Evolutionary conservation across 2,329 filamentous ascomycete species (phyloP), one percentile per base, ranked within the genome.

Genomic region (Didymella lethalis): DNA sequence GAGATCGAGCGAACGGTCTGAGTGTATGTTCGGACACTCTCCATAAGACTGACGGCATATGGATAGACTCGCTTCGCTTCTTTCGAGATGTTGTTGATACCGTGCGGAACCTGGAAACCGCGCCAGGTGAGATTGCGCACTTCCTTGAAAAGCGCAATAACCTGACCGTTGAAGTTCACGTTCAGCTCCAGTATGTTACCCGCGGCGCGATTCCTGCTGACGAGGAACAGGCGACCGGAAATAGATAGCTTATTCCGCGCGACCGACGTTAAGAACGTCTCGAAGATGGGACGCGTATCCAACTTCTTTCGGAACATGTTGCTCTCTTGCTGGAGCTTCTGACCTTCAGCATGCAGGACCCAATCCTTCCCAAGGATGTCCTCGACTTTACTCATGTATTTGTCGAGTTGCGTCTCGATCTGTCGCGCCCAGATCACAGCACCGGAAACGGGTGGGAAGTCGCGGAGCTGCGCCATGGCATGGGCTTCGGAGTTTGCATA

Each of bases 321-420:
- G 74, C 95, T 94, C 78, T 99, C 95, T 56, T 88, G 89, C 71
- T 94, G 90, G 20, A 99, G 85, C 77, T 97, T 97, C 73, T 97
- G 92, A 1, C 96, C 96, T 75, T 99, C 95, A 7, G 93, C 87
- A 72, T 99, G 96, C 59, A 98, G 83, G 54, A 91, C 89, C 95
- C 95, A 99, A 67, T 97, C 93, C 56, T 91, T 89, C 48, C 95
- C 95, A 23, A 99, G 86, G 36, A 99, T 95, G 67, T 97, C 92
- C 76, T 98, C 96, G n/a, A 99, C 94, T 77, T 97, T 97, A 74
- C 93, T 91, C 93, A 99, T 97, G 77, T 99, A 99, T 11, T 89
- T 91, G 72, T 97, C 90, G 10, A 99, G 86, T 77, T 99, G 95
- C 34, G 92, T 88, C 80, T 99, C 94, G 62, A 99, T 99, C 78